These are phyloP conservation scores for Eragrostis tef DNA, from an alignment of 202 grass and related monocot genomes.

Conservation along the genomic window DNA sequence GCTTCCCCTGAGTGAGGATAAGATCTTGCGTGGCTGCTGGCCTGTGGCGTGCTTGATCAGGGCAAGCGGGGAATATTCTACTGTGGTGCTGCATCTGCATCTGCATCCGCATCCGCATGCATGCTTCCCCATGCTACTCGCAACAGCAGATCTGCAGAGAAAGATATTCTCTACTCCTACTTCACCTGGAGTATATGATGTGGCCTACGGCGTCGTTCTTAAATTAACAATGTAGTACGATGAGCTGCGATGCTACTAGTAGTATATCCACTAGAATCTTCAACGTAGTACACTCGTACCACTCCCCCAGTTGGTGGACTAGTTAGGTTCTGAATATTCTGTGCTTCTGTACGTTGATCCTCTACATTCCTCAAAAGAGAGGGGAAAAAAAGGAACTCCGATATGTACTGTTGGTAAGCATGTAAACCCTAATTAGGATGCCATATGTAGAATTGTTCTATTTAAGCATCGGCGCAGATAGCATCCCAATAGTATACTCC, in stretches of 20 bases:
- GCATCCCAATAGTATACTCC: too few species aligned
- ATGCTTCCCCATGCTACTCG: background rate
- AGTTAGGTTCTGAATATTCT: conserved; percentile 34
- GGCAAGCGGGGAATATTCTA: too few species aligned
- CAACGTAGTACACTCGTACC: background rate
- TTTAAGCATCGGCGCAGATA: too few species aligned
- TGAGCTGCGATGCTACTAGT: background rate
- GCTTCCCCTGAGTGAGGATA: background rate
- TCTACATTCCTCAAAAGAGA: background rate
- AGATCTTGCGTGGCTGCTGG: background rate
- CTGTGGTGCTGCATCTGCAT: too few species aligned
- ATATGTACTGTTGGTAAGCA: too few species aligned
- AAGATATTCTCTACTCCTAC: conserved; percentile 21
- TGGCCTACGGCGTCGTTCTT: background rate
- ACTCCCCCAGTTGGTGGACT: background rate
- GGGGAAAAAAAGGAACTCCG: too few species aligned
- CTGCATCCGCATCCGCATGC: too few species aligned
- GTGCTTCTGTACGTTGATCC: background rate
- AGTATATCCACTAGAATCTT: background rate
- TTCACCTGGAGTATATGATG: background rate
- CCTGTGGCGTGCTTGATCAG: background rate
- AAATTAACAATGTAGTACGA: background rate
- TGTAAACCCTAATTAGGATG: too few species aligned
- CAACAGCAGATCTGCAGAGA: background rate
- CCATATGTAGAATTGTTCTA: background rate